phyloP scores from a whole-genome alignment of 169 alveolate genomes.

The Cryptosporidium tyzzeri region DNA sequence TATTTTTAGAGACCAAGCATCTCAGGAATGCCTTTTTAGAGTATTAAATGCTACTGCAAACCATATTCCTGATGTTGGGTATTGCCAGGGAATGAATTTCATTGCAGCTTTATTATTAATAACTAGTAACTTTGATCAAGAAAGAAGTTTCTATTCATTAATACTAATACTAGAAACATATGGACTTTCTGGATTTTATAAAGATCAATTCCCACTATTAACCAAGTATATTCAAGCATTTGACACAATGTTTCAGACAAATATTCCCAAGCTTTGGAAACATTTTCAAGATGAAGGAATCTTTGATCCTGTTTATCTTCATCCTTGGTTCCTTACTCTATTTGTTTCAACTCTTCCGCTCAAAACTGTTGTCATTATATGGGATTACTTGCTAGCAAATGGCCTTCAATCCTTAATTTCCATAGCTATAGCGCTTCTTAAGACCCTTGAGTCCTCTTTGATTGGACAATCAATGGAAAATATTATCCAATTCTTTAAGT shows the following conservation, averaged over 20 bases:
- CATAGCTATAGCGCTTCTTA: slow-evolving; percentile 64
- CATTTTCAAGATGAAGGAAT: slow-evolving; percentile 82
- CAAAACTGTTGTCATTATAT: slow-evolving; percentile 82
- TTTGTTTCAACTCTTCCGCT: slow-evolving; percentile 83
- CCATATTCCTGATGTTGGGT: slow-evolving; percentile 86
- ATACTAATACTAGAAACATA: slow-evolving; percentile 82
- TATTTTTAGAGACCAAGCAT: slow-evolving; percentile 78
- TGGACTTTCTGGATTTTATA: slow-evolving; percentile 82
- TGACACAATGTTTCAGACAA: slow-evolving; percentile 75
- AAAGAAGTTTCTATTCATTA: slow-evolving; percentile 83
- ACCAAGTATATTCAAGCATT: slow-evolving; percentile 82
- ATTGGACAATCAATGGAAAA: slow-evolving; percentile 71
- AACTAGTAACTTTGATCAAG: slow-evolving; percentile 81
- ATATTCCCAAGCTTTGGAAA: slow-evolving; percentile 80
- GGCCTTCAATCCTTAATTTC: slow-evolving; percentile 57
- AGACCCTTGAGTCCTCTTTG: slow-evolving; percentile 55
- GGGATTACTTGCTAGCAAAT: slow-evolving; percentile 81
- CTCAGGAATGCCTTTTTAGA: slow-evolving; percentile 83
- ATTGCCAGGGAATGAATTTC: slow-evolving; percentile 93
- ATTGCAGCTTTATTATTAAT: slow-evolving; percentile 88
- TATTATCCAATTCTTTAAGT: slow-evolving; percentile 66
- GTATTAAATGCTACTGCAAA: slow-evolving; percentile 85
- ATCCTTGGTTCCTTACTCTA: slow-evolving; percentile 84
- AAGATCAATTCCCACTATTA: slow-evolving; percentile 81
- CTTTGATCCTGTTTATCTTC: slow-evolving; percentile 82